Conservation (phyloP, 306 rosid species). For the Castanopsis chinensis region DNA sequence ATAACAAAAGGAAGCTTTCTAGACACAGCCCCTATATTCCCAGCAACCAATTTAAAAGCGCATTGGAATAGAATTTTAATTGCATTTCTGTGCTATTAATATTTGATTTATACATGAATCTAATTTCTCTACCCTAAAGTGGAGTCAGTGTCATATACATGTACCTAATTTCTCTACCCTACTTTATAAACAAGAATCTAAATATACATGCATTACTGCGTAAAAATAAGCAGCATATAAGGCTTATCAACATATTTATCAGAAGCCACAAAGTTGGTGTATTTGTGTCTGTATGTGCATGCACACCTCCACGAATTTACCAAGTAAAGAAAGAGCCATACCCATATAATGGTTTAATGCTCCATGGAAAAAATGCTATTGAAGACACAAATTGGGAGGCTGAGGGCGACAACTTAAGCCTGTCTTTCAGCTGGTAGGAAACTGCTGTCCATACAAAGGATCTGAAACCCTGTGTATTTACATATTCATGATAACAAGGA, state of each 20-base stretch:
- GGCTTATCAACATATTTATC: neutral
- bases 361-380: constrained; percentile 81
- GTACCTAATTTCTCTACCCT: too few species aligned
- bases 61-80: neutral
- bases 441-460: constrained; percentile 90
- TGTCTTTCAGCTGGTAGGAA: constrained; percentile 83
- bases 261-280: neutral
- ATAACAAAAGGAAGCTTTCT: neutral
- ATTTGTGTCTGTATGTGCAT: neutral
- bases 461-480: constrained; percentile 77
- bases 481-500: neutral
- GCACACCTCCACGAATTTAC: neutral
- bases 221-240: neutral
- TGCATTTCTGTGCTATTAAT: neutral
- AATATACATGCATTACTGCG: neutral
- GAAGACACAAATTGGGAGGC: constrained; percentile 78
- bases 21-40: neutral
- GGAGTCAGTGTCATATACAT: neutral
- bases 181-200: neutral
- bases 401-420: constrained; percentile 70
- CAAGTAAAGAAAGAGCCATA: constrained; percentile 29
- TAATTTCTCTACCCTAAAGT: neutral
- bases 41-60: neutral
- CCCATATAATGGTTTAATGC: constrained; percentile 89
- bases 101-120: neutral